Percentiles rank a stretch among this genome's conserved stretches.
Conservation (phyloP, 2,329 filamentous ascomycete species). For the Aspergillus ruber region DNA sequence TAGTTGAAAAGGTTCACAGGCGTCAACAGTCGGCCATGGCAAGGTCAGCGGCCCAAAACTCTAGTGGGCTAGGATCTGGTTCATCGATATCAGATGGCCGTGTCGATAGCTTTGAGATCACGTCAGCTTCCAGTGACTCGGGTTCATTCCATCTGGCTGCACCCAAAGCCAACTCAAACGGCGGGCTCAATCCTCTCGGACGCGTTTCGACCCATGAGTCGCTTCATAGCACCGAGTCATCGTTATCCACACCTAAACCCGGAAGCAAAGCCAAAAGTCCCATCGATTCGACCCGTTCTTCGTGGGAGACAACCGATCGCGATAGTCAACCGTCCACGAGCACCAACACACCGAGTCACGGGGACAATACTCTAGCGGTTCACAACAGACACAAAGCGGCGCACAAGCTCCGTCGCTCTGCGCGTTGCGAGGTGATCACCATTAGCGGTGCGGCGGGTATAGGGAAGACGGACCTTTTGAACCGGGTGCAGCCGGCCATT, state of each 20-base stretch:
- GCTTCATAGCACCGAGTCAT: constrained; percentile 28
- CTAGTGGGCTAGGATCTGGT: constrained; percentile 45
- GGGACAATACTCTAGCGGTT: constrained; percentile 23
- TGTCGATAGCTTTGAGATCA: constrained; percentile 42
- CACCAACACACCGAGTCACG: constrained; percentile 23
- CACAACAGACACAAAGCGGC: constrained; percentile 35
- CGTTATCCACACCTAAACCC: constrained; percentile 26
- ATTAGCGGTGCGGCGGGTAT: constrained; percentile 53
- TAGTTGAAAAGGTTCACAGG: constrained; percentile 70
- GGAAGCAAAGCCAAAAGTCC: constrained; percentile 29
- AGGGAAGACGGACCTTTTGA: constrained; percentile 56
- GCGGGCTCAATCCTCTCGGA: constrained; percentile 20
- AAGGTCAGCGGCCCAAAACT: constrained; percentile 24
- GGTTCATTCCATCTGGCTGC: constrained; percentile 36
- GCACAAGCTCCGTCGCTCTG: constrained; percentile 46
- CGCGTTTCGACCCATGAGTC: constrained; percentile 31
- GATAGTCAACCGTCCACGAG: constrained; percentile 30
- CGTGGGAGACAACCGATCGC: constrained; percentile 31
- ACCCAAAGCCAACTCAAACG: constrained; percentile 33
- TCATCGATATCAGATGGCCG: constrained; percentile 49
- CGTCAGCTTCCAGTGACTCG: constrained; percentile 52
- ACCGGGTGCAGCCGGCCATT: constrained; percentile 51
- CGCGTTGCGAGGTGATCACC: constrained; percentile 55
- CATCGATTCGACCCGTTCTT: constrained; percentile 28
- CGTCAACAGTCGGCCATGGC: constrained; percentile 46